Base-by-base conservation (phyloP, 2,329 filamentous ascomycete species). In the Botrytis fragariae region DNA sequence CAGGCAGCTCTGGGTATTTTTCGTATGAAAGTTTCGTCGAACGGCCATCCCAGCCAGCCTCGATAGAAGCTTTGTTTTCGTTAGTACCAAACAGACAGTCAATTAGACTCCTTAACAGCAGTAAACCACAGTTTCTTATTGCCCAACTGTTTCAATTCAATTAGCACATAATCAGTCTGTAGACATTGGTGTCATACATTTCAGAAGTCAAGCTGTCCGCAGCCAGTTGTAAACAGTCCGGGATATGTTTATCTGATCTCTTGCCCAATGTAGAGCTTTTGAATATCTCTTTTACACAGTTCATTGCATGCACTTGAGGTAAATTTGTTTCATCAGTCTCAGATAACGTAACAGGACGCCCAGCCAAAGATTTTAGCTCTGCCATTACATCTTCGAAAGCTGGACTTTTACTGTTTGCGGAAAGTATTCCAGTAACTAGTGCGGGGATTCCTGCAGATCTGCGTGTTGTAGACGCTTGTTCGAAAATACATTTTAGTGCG, bases 281-380 rank as follows among this genome's bases (percentile, higher is more conserved):
- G 82, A 98, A 96, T 3, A 97, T 91, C 76, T 97, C 94, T 80
- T 96, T 96, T 73, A 99, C 84, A 74, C 93, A 97, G 81, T 99
- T 99, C 80, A 97, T 88, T 0, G 96, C 94, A 81, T 99, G 96
- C 0, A 99, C 96, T 82, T 99, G 95, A 0, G 94, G 92, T 7
- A 98, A 84, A 59, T 92, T 91, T 3, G 87, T 87, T 44, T 87
- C 89, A 73, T 91, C 89, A 0, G 42, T 48, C 74, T 89, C 86
- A 0, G 86, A 85, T 60, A 87, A 84, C 16, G 81, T 83, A 5
- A 87, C 87, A 68, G 88, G 85, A 35, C 84, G 82, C 37, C 85
- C 82, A 9, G 90, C 89, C 71, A 93, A 90, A 5, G 82, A 80
- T 74, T 89, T 87, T 7, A 94, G 85, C 48, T 89, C 88, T 9